These are phyloP conservation scores for Kodamaea neixiangensis DNA, from an alignment of 805 yeast genomes.

Conservation along the genomic window DNA sequence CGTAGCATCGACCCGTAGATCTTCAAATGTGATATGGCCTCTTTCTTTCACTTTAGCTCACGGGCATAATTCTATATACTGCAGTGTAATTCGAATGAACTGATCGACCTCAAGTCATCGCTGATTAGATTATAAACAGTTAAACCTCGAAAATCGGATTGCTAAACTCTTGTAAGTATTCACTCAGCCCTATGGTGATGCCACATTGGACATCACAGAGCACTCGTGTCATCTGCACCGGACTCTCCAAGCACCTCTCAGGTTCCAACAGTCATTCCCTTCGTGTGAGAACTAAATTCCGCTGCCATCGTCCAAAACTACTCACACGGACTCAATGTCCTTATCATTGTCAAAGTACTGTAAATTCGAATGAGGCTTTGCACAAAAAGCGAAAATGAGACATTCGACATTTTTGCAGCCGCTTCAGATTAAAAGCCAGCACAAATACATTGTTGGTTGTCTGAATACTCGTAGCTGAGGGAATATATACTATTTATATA, in stretches of 20 bases:
- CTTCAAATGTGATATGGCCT: background rate
- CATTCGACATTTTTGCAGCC: no score
- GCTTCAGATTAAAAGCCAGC: no score
- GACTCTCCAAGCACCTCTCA: background rate
- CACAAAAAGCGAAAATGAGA: slow-evolving; percentile 4
- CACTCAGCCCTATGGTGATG: background rate
- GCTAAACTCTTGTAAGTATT: background rate
- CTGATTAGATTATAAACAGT: background rate
- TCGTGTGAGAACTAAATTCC: no score
- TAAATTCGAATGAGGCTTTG: slow-evolving; percentile 23
- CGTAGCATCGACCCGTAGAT: background rate
- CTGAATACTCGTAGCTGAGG: no score
- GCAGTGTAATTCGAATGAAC: background rate
- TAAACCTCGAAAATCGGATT: background rate
- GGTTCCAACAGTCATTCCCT: no score
- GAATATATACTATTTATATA: no score
- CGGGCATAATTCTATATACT: background rate
- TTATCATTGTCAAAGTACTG: no score
- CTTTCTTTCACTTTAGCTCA: background rate
- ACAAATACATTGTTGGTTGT: no score
- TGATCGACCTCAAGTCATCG: background rate
- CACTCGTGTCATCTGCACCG: background rate
- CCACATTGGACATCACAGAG: background rate
- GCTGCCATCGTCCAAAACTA: no score
- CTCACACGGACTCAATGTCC: no score